Conservation (phyloP, 2,329 filamentous ascomycete genomes). For the Alternaria sp. region DNA sequence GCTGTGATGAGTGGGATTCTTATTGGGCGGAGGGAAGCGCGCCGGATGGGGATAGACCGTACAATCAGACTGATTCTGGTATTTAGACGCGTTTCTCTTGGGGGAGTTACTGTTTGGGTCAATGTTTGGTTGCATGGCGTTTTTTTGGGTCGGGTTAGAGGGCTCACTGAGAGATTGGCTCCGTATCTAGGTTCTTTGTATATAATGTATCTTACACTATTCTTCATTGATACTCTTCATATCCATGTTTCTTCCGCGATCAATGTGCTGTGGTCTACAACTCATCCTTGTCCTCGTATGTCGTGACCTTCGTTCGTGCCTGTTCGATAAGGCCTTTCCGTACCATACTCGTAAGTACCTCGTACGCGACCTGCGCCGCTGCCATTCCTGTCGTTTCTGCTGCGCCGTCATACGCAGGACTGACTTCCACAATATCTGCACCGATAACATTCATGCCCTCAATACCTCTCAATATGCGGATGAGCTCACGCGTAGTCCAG, state of each 20-base stretch:
- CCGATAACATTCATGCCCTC: conserved; percentile 86
- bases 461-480: conserved; percentile 79
- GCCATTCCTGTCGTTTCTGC: conserved; percentile 84
- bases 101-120: neutral
- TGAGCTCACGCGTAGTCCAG: conserved; percentile 88
- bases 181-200: neutral
- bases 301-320: conserved; percentile 31
- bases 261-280: conserved; percentile 14
- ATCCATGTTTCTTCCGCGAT: neutral
- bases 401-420: conserved; percentile 80
- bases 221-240: neutral
- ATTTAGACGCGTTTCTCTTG: conserved; percentile 20
- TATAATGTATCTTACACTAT: neutral
- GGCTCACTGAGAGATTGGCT: neutral
- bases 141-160: neutral
- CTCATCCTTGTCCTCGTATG: conserved; percentile 33
- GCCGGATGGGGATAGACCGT: conserved; percentile 26
- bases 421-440: conserved; percentile 88
- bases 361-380: conserved; percentile 82
- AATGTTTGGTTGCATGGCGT: neutral
- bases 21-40: conserved; percentile 36
- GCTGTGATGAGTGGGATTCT: conserved; percentile 40
- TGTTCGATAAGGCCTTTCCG: conserved; percentile 60
- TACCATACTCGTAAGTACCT: conserved; percentile 80
- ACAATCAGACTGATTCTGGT: conserved; percentile 43